Percentiles rank a stretch among this genome's conserved stretches.
Evolutionary conservation across 1,284 basidiomycete genomes (phyloP).

Genomic region (Pseudozyma pruni): DNA sequence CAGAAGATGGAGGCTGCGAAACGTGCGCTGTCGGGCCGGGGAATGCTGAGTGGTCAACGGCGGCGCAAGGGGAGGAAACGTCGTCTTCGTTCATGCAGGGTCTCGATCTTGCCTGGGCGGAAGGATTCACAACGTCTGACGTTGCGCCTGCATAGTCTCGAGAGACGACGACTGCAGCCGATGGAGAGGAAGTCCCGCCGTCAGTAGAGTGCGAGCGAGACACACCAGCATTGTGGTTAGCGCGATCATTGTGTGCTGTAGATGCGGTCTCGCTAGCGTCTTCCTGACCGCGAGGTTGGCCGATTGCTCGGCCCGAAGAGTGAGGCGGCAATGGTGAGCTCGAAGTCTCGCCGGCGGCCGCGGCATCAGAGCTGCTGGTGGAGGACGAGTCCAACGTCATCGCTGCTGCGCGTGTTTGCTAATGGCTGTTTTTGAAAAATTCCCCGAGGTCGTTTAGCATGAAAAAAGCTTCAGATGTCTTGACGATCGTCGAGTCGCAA

Average conservation of each 20-base stretch:
- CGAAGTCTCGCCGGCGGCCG: neutral
- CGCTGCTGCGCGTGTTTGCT: slow-evolving; percentile 12
- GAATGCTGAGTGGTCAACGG: neutral
- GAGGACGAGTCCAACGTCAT: slow-evolving; percentile 1
- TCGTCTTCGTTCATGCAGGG: slow-evolving; percentile 13
- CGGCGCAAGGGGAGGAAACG: neutral
- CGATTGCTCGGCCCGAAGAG: neutral
- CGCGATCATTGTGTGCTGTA: no score
- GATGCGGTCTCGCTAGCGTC: slow-evolving; percentile 1
- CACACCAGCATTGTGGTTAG: no score
- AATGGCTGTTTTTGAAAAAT: neutral
- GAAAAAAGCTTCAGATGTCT: no score
- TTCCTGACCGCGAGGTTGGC: neutral
- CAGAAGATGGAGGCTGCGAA: neutral
- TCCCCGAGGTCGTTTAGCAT: neutral
- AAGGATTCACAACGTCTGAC: neutral
- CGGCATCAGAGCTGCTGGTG: neutral
- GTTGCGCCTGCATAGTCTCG: neutral
- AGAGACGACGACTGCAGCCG: neutral
- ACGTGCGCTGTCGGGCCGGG: slow-evolving; percentile 2
- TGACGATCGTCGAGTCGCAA: no score
- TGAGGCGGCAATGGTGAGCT: neutral
- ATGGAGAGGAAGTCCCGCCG: no score
- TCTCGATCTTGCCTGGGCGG: neutral
- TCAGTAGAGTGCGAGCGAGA: no score